Conservation (phyloP, 1,284 basidiomycete genomes). For the Neonothopanus nambi region DNA sequence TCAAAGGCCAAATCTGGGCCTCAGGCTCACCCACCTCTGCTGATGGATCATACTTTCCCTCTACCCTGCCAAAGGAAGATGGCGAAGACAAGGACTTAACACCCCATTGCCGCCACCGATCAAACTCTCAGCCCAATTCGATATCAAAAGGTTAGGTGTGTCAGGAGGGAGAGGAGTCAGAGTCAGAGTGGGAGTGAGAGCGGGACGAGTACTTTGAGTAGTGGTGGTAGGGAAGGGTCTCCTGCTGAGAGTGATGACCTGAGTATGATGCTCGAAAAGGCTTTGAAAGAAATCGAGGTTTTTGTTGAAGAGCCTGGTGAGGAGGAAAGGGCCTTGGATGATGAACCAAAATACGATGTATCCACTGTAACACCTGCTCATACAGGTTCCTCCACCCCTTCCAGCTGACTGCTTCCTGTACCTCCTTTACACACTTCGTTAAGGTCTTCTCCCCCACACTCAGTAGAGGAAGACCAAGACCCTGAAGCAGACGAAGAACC, state of each 20-base stretch:
- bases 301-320: conserved; percentile 11
- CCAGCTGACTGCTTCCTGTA: conserved; percentile 10
- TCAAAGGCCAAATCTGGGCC: conserved; percentile 59
- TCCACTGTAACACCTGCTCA: not conserved
- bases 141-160: conserved; percentile 9
- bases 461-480: not conserved
- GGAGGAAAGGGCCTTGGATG: not conserved
- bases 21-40: too few species aligned
- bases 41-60: not conserved
- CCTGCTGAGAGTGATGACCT: too few species aligned
- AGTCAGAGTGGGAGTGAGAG: conserved; percentile 2
- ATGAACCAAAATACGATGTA: not conserved
- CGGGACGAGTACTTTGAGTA: too few species aligned
- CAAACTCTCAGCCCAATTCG: conserved; percentile 24
- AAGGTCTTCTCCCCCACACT: not conserved
- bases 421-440: conserved; percentile 15
- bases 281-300: conserved; percentile 5
- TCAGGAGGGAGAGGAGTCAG: conserved; percentile 13
- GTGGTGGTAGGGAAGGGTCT: too few species aligned
- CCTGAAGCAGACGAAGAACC: conserved; percentile 36
- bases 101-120: conserved; percentile 38
- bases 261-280: not conserved
- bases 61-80: conserved; percentile 9
- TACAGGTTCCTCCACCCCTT: conserved; percentile 8
- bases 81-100: conserved; percentile 24